phyloP scores from a whole-genome alignment of 805 yeast genomes.

The Yarrowia sp. region DNA sequence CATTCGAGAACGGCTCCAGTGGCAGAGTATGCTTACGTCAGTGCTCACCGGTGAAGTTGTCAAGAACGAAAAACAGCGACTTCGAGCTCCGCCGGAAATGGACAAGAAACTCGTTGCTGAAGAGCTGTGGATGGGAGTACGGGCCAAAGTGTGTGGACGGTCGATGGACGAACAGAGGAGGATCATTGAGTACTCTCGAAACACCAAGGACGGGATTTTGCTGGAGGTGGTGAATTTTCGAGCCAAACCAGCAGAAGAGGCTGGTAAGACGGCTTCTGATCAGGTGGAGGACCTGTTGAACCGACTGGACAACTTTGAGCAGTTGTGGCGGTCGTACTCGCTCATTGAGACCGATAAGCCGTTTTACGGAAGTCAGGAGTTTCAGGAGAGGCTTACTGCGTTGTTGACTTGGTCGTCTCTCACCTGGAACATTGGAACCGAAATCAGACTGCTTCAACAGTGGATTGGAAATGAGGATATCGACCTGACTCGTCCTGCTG shows the following conservation, averaged over 20 bases:
- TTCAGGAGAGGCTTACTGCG: conserved; percentile 67
- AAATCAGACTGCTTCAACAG: conserved; percentile 55
- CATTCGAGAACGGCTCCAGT: conserved; percentile 72
- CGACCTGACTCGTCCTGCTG: conserved; percentile 52
- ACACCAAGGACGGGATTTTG: conserved; percentile 62
- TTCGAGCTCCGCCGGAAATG: conserved; percentile 50
- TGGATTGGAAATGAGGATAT: conserved; percentile 87
- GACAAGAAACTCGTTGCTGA: conserved; percentile 50
- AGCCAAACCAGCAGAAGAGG: conserved; percentile 21
- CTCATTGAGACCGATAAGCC: conserved; percentile 75
- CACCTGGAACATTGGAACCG: conserved; percentile 63
- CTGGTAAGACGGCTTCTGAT: conserved; percentile 42
- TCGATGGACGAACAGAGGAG: conserved; percentile 74
- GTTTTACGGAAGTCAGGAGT: conserved; percentile 58
- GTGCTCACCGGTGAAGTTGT: conserved; percentile 96
- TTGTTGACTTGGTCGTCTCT: conserved; percentile 81
- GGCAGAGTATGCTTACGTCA: conserved; percentile 91
- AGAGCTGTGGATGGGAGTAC: conserved; percentile 82
- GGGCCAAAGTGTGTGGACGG: conserved; percentile 78
- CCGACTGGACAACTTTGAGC: conserved; percentile 63
- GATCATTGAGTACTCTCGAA: conserved; percentile 64
- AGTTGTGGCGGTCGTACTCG: conserved; percentile 73
- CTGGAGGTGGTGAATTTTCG: conserved; percentile 45
- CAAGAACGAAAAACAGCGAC: conserved; percentile 67
- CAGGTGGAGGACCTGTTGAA: conserved; percentile 60